Evolutionary conservation across 2,329 filamentous ascomycete genomes (phyloP).

Genomic region (Fusarium sp.): DNA sequence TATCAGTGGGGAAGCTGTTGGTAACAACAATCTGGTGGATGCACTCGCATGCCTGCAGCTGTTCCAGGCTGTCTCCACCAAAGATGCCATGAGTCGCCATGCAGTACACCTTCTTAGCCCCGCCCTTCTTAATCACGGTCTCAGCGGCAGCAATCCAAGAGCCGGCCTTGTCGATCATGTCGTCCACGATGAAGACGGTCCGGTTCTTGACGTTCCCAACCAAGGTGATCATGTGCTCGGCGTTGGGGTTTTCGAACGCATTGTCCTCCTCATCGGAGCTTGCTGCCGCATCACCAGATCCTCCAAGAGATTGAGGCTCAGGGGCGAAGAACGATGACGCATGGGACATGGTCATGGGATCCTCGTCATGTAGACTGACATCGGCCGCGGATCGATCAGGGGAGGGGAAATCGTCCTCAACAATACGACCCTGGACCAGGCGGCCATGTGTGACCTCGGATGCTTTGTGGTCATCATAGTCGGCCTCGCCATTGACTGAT

Average conservation of each 20-base stretch:
- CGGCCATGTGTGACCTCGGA: slow-evolving; percentile 91
- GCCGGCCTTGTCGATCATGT: slow-evolving; percentile 97
- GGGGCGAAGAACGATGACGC: slow-evolving; percentile 82
- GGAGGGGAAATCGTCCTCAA: slow-evolving; percentile 90
- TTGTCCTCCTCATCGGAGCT: slow-evolving; percentile 94
- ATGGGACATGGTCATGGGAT: slow-evolving; percentile 80
- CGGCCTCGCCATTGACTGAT: slow-evolving; percentile 46
- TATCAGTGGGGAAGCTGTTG: slow-evolving; percentile 92
- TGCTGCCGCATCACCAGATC: slow-evolving; percentile 81
- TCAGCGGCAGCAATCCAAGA: slow-evolving; percentile 98
- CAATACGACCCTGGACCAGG: slow-evolving; percentile 91
- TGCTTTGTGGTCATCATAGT: slow-evolving; percentile 81
- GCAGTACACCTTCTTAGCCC: slow-evolving; percentile 93
- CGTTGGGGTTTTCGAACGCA: slow-evolving; percentile 76
- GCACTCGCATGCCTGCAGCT: slow-evolving; percentile 90
- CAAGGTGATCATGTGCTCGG: slow-evolving; percentile 96
- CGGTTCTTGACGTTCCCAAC: slow-evolving; percentile 91
- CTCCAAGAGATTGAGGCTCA: slow-evolving; percentile 73
- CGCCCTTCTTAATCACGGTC: slow-evolving; percentile 91
- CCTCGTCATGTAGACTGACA: slow-evolving; percentile 71
- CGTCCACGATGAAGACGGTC: slow-evolving; percentile 93
- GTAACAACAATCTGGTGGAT: slow-evolving; percentile 95
- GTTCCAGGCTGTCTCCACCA: slow-evolving; percentile 84
- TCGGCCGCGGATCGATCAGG: slow-evolving; percentile 74
- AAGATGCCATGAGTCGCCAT: slow-evolving; percentile 98